phyloP scores from a whole-genome alignment of 306 rosid species.

The Crotalaria pallida region DNA sequence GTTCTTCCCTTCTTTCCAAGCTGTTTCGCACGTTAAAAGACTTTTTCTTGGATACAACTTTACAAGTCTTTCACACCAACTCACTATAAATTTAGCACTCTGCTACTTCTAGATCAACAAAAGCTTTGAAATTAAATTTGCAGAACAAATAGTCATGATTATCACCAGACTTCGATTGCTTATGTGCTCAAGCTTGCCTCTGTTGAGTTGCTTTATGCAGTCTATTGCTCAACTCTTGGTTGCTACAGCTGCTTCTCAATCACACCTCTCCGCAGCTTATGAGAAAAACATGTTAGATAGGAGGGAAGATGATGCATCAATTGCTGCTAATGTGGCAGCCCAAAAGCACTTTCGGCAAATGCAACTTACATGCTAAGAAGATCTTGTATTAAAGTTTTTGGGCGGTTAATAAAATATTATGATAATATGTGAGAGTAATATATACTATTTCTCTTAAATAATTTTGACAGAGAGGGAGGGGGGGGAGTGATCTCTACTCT shows the following conservation, averaged over 20 bases:
- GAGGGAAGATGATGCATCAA: slow-evolving; percentile 22
- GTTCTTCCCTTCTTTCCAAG: not conserved
- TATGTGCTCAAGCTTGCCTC: slow-evolving; percentile 22
- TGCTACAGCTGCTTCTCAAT: slow-evolving; percentile 17
- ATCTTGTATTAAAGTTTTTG: not conserved
- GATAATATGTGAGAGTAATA: not conserved
- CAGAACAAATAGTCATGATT: slow-evolving; percentile 14
- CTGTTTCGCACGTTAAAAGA: slow-evolving; percentile 13
- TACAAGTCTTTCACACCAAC: not conserved
- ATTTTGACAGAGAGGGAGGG: not conserved
- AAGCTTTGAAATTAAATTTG: not conserved
- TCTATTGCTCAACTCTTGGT: slow-evolving; percentile 21
- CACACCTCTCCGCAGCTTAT: not conserved
- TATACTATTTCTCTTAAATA: not conserved
- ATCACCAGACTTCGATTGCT: slow-evolving; percentile 17
- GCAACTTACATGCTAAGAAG: slow-evolving; percentile 24
- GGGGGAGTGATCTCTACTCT: not conserved
- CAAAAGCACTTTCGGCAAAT: slow-evolving; percentile 39
- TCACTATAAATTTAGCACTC: slow-evolving; percentile 17
- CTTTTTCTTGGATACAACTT: not conserved
- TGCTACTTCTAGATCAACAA: not conserved
- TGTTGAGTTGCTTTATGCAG: slow-evolving; percentile 18
- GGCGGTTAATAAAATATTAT: not conserved
- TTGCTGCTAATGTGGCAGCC: slow-evolving; percentile 22
- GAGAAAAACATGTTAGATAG: slow-evolving; percentile 4